phyloP scores from a whole-genome alignment of 2,329 filamentous ascomycete species.

The Stemphylium vesicarium region DNA sequence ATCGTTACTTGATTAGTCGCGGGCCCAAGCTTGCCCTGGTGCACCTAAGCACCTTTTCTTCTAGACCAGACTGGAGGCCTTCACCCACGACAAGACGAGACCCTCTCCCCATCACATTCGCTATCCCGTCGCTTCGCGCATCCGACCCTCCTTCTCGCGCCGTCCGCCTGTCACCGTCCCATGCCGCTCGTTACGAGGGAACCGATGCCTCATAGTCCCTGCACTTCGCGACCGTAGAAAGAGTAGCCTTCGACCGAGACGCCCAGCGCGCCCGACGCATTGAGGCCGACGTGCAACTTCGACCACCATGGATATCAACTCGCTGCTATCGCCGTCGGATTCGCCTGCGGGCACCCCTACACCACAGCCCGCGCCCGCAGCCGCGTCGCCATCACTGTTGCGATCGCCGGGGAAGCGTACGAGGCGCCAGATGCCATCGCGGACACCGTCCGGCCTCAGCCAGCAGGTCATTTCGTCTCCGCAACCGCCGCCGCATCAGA shows the following conservation, averaged over 20 bases:
- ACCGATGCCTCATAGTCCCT: slow-evolving; percentile 21
- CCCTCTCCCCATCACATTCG: slow-evolving; percentile 19
- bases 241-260: neutral
- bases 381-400: slow-evolving; percentile 34
- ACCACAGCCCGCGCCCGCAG: slow-evolving; percentile 34
- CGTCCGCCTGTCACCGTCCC: slow-evolving; percentile 24
- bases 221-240: slow-evolving; percentile 23
- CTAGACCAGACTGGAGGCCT: slow-evolving; percentile 17
- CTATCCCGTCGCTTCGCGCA: slow-evolving; percentile 15
- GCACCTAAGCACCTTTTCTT: slow-evolving; percentile 32
- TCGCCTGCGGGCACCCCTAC: slow-evolving; percentile 49
- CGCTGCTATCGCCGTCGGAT: slow-evolving; percentile 56
- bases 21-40: slow-evolving; percentile 30
- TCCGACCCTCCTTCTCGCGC: slow-evolving; percentile 13
- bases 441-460: slow-evolving; percentile 54
- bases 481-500: slow-evolving; percentile 44
- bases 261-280: slow-evolving; percentile 7
- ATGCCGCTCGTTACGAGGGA: slow-evolving; percentile 29
- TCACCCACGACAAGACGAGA: slow-evolving; percentile 21
- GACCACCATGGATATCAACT: slow-evolving; percentile 57
- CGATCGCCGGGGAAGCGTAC: slow-evolving; percentile 42
- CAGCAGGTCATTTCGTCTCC: slow-evolving; percentile 49
- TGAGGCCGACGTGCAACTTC: neutral
- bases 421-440: slow-evolving; percentile 44
- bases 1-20: slow-evolving; percentile 32